Conservation (phyloP, 78 protist species). For the Parvularia atlantis region DNA sequence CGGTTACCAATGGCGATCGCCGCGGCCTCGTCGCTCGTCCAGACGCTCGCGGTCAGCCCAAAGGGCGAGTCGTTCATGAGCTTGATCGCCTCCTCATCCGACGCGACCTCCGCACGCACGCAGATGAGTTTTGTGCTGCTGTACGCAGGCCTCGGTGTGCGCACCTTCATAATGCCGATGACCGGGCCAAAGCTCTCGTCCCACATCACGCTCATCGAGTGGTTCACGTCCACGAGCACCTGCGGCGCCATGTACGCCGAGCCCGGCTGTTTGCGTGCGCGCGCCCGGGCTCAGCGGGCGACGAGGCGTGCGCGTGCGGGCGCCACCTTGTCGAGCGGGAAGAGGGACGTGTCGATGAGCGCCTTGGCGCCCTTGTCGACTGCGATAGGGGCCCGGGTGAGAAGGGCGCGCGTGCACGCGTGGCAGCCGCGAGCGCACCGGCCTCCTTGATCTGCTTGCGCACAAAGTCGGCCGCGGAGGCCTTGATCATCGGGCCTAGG, state of each 20-base stretch:
- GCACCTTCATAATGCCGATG: conserved; percentile 26
- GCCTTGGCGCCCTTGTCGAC: conserved; percentile 7
- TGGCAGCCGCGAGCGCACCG: not conserved
- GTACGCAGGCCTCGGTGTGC: not conserved
- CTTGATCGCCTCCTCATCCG: conserved; percentile 16
- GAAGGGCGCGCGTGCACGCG: too few relatives aligned
- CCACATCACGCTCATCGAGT: conserved; percentile 14
- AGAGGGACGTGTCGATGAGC: not conserved
- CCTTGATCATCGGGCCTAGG: conserved; percentile 7
- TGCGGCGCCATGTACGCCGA: conserved; percentile 16
- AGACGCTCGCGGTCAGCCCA: conserved; percentile 14
- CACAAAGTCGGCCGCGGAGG: conserved; percentile 13
- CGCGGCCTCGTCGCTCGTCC: conserved; percentile 3
- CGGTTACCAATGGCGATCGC: conserved; percentile 6
- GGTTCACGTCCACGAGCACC: conserved; percentile 15
- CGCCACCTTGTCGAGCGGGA: not conserved
- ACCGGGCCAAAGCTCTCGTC: conserved; percentile 27
- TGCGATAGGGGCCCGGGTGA: too few relatives aligned
- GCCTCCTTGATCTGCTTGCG: conserved; percentile 24
- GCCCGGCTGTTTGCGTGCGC: not conserved
- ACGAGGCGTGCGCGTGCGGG: too few relatives aligned
- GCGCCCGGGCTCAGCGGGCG: too few relatives aligned
- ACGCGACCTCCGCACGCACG: not conserved
- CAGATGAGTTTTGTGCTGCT: not conserved
- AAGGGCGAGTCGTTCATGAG: conserved; percentile 19